phyloP scores from a whole-genome alignment of 306 rosid genomes.

The Glycine tomentella region DNA sequence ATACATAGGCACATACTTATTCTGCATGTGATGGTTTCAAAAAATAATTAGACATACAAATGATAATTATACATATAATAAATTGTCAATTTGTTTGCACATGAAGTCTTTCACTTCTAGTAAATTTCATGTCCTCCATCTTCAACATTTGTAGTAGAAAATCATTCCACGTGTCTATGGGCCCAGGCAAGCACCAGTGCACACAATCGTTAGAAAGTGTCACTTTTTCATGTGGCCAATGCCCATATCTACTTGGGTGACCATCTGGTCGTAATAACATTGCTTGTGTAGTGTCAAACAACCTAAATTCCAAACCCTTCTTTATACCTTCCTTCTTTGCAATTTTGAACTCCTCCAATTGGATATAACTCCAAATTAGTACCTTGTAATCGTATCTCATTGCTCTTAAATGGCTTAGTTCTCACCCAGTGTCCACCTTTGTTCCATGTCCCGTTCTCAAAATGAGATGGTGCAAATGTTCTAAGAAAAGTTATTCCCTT shows the following conservation, averaged over 20 bases:
- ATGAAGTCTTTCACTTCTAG: not conserved
- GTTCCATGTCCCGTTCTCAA: not conserved
- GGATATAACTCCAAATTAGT: not conserved
- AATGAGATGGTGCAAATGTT: conserved; percentile 18
- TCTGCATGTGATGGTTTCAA: not conserved
- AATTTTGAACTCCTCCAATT: not conserved
- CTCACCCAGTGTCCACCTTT: not conserved
- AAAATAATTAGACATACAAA: not conserved
- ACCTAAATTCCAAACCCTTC: not conserved
- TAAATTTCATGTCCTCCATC: not conserved
- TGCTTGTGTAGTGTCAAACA: conserved; percentile 1
- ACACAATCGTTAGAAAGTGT: not conserved
- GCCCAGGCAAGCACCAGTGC: not conserved
- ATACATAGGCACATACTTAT: not conserved
- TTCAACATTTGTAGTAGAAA: not conserved
- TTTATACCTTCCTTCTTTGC: not conserved
- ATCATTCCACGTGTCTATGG: not conserved
- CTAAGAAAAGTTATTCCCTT: not conserved
- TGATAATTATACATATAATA: not conserved
- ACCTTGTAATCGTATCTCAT: not conserved
- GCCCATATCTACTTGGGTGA: not conserved
- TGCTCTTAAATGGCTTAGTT: not conserved
- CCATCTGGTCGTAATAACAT: conserved; percentile 6
- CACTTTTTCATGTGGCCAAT: not conserved
- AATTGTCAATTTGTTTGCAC: not conserved